phyloP scores from a whole-genome alignment of 768 basidiomycete species.

The Kwoniella sp. region DNA sequence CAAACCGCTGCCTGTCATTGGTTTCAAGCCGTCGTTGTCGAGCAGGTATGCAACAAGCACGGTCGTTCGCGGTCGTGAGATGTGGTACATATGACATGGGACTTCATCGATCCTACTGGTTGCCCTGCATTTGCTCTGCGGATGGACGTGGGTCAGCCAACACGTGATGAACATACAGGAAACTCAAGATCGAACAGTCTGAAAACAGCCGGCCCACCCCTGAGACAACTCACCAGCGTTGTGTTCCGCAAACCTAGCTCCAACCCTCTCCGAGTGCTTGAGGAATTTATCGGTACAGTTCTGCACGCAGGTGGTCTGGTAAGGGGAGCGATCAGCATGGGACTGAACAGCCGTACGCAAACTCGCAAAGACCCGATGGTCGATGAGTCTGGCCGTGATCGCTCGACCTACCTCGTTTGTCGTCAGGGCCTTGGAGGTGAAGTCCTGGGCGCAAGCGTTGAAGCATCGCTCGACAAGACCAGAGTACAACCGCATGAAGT shows the following conservation, averaged over 20 bases:
- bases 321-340: background rate
- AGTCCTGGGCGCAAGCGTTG: constrained; percentile 89
- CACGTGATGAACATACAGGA: background rate
- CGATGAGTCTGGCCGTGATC: background rate
- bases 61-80: no score
- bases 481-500: constrained; percentile 92
- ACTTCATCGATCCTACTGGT: background rate
- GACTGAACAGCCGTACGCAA: background rate
- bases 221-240: constrained; percentile 72
- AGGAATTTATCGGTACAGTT: constrained; percentile 98
- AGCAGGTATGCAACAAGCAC: no score
- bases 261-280: constrained; percentile 90
- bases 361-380: background rate
- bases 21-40: no score
- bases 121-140: constrained; percentile 15
- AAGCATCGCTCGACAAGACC: constrained; percentile 95
- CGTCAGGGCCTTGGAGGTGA: constrained; percentile 87
- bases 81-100: constrained; percentile 5
- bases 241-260: constrained; percentile 82
- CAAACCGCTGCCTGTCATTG: no score
- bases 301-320: constrained; percentile 77
- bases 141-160: background rate
- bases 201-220: no score
- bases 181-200: background rate
- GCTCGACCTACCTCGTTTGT: constrained; percentile 71